Evolutionary conservation across 495 filamentous ascomycete species (phyloP).

Genomic region (Evernia prunastri): DNA sequence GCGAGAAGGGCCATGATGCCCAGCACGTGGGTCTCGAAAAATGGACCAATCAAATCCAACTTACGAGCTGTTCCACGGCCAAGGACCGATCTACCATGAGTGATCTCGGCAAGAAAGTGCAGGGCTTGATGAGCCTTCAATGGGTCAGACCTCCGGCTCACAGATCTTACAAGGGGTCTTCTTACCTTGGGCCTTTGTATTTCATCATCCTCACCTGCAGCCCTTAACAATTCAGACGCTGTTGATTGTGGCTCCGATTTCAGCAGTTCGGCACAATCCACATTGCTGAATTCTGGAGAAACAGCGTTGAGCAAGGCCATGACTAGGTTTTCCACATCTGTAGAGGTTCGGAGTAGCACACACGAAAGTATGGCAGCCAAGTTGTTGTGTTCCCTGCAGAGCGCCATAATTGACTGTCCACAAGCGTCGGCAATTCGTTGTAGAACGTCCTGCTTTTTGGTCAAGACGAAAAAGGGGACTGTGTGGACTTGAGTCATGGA

Average conservation of each 20-base stretch:
- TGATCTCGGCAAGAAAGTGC: conserved; percentile 57
- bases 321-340: conserved; percentile 58
- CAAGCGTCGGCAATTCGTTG: conserved; percentile 70
- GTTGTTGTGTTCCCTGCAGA: conserved; percentile 62
- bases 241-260: conserved; percentile 67
- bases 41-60: conserved; percentile 57
- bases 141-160: conserved; percentile 22
- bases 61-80: conserved; percentile 45
- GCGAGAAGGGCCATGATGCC: conserved; percentile 82
- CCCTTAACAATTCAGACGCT: conserved; percentile 78
- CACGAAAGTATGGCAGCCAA: conserved; percentile 71
- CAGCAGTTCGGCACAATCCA: conserved; percentile 61
- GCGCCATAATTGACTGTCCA: conserved; percentile 48
- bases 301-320: conserved; percentile 61
- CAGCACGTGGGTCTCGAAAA: conserved; percentile 77
- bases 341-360: conserved; percentile 63
- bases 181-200: conserved; percentile 52
- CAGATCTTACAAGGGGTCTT: conserved; percentile 22
- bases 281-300: conserved; percentile 59
- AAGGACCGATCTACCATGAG: conserved; percentile 43
- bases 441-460: conserved; percentile 69
- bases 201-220: conserved; percentile 61
- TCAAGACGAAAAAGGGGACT: conserved; percentile 77
- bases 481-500: conserved; percentile 72
- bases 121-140: conserved; percentile 56